phyloP scores from a whole-genome alignment of 768 basidiomycete genomes.

The Hericium coralloides region DNA sequence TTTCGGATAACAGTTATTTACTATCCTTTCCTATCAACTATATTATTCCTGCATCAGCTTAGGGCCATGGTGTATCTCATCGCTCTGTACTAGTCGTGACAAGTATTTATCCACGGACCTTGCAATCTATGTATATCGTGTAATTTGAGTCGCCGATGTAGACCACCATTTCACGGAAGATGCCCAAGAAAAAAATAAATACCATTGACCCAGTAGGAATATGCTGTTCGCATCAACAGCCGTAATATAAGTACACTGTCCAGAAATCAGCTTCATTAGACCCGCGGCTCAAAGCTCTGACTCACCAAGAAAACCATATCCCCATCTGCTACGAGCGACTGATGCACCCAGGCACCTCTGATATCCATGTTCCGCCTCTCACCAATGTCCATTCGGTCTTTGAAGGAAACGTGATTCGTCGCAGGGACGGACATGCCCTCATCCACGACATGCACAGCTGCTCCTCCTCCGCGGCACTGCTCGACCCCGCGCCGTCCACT shows the following conservation, averaged over 20 bases:
- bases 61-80: not conserved
- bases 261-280: no score
- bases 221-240: no score
- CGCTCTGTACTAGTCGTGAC: not conserved
- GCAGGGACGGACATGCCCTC: constrained; percentile 43
- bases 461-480: constrained; percentile 35
- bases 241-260: no score
- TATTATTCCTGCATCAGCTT: not conserved
- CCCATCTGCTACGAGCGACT: not conserved
- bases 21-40: not conserved
- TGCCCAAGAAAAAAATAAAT: no score
- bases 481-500: constrained; percentile 35
- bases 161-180: no score
- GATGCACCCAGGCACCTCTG: not conserved
- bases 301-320: no score
- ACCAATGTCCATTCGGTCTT: constrained; percentile 40
- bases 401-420: constrained; percentile 47
- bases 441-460: constrained; percentile 46
- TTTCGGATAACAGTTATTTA: not conserved
- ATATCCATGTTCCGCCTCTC: constrained; percentile 14
- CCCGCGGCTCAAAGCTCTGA: no score
- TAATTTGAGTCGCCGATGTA: not conserved
- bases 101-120: not conserved
- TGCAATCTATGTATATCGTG: not conserved
- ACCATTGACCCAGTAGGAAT: no score